These are phyloP conservation scores for Heterobasidion annosum DNA, from an alignment of 1,284 basidiomycete genomes.

Conservation along the genomic window DNA sequence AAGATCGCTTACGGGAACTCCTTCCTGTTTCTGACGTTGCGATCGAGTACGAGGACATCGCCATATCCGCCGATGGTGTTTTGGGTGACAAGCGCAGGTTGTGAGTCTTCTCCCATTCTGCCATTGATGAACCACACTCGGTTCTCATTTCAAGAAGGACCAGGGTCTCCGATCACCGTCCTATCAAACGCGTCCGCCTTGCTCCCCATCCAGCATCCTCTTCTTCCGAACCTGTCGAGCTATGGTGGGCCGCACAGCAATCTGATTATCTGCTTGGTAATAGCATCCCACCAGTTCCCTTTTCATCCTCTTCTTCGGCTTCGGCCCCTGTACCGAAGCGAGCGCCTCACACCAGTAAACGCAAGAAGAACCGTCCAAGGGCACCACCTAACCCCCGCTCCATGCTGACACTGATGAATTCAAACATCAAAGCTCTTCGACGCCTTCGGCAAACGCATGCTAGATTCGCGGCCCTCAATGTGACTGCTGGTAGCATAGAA, in stretches of 20 bases:
- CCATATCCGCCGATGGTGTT: constrained; percentile 22
- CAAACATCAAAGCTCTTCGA: constrained; percentile 64
- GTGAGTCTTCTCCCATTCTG: constrained; percentile 25
- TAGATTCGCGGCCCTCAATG: constrained; percentile 53
- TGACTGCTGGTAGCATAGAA: constrained; percentile 13
- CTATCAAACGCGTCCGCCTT: constrained; percentile 34
- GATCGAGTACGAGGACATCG: constrained; percentile 29
- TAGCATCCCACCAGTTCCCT: constrained; percentile 49
- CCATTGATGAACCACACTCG: constrained; percentile 3
- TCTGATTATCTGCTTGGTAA: constrained; percentile 53
- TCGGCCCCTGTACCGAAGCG: constrained; percentile 14
- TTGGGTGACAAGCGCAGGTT: constrained; percentile 56
- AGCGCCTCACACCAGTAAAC: constrained; percentile 11
- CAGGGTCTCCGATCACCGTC: constrained; percentile 24
- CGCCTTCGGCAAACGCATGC: constrained; percentile 61
- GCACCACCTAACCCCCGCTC: constrained; percentile 23
- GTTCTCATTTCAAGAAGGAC: constrained; percentile 20
- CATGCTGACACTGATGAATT: constrained; percentile 58
- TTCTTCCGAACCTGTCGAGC: constrained; percentile 22
- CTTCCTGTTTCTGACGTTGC: constrained; percentile 30
- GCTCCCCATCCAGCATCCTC: constrained; percentile 7
- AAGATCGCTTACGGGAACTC: constrained; percentile 31
- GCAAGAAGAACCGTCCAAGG: constrained; percentile 23
- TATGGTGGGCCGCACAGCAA: constrained; percentile 70
- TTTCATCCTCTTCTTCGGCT: constrained; percentile 27